Evolutionary conservation across 139 green algal genomes (phyloP), one percentile per base, ranked within the genome.

Genomic region (Asterochloris erici): DNA sequence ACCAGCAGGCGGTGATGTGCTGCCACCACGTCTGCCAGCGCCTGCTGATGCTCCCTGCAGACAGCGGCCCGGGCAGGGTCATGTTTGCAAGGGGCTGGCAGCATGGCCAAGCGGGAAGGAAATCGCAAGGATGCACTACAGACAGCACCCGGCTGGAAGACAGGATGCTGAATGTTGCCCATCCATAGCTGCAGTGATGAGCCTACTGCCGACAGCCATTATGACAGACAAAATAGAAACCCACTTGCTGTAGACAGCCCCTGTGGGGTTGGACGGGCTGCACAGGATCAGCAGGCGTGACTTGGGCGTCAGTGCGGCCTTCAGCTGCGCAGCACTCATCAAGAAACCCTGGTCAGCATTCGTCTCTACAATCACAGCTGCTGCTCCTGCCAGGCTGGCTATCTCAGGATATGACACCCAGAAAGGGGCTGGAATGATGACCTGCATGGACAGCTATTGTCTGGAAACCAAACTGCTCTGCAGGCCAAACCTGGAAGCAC

Each of bases 341-440:
- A 98, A 79, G 84, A 97, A 99, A 64, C 90, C 88, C 10, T 97
- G 84, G 21, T 90, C 78, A 0, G 90, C 47, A 14, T 86, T 89
- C 82, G 91, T 94, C 10, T 89, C 29, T 24, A 99, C 15, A 10
- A 99, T 82, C 24, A 98, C 94, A 27, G 94, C 90, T 23, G 85
- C 82, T 0, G 95, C 97, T 11, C 89, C 91, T 24, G 94, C 93
- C 79, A 99, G 83, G 13, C 81, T 78, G 0, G 92, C 95, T 96
- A 99, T 99, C 83, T 99, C 97, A 0, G 97, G 95, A 87, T 99
- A 99, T 71, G 87, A 95, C 78, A 98, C 93, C 97, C 97, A 99
- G 87, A 96, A 99, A 14, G 97, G 97, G 47, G 97, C 93, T 0
- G 97, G 97, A 73, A 99, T 96, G 77, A 98, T 85, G 16, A 98